Evolutionary conservation across 2,329 filamentous ascomycete genomes (phyloP).

Genomic region (Pseudopyricularia javanii): DNA sequence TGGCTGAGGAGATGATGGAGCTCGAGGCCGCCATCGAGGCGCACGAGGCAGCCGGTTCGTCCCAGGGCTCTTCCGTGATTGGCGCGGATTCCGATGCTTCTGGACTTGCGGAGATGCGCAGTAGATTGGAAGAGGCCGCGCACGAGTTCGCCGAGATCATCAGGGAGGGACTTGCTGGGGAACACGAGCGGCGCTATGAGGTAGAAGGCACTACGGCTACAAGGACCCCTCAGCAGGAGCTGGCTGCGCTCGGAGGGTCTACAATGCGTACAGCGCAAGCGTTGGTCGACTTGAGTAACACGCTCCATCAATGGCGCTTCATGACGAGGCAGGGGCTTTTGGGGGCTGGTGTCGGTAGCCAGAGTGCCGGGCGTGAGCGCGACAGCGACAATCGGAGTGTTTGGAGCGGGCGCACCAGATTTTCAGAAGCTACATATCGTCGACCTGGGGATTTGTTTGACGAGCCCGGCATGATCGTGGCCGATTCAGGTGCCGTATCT

Average conservation of each 20-base stretch:
- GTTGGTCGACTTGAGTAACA: not conserved
- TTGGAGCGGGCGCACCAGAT: not conserved
- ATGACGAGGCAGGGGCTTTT: not conserved
- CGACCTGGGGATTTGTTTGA: not conserved
- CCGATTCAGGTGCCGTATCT: not conserved
- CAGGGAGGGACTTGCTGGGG: not conserved
- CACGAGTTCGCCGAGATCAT: not conserved
- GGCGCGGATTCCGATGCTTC: not conserved
- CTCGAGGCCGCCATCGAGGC: not conserved
- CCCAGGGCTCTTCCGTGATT: not conserved
- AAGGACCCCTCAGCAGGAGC: not conserved
- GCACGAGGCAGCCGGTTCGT: not conserved
- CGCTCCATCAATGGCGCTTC: not conserved
- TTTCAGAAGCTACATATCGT: not conserved
- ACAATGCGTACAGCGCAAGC: not conserved
- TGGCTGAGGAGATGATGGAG: not conserved
- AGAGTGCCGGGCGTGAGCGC: not conserved
- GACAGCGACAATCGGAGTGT: not conserved
- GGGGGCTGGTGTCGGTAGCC: not conserved
- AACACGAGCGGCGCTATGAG: not conserved
- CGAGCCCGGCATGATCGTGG: not conserved
- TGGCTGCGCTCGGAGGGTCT: not conserved
- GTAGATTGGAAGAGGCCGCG: not conserved
- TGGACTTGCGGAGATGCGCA: not conserved
- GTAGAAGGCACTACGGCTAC: not conserved